Base-by-base conservation (phyloP, 306 rosid genomes). In the Cajanus cajan region DNA sequence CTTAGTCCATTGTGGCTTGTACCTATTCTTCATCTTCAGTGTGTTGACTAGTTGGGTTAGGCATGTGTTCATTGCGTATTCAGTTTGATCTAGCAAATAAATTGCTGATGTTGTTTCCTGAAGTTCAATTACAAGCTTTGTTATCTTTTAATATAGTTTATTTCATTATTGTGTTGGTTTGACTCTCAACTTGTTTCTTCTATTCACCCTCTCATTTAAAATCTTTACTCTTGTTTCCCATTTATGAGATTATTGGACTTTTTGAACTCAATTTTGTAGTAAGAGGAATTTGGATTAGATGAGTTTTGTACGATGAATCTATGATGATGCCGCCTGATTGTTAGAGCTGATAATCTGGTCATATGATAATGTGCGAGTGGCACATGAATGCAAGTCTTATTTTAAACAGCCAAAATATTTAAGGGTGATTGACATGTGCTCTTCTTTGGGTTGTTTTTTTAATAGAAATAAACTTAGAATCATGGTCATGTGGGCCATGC, bases 91-190 rank as follows among this genome's bases (percentile, higher is more conserved):
- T 10, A 34, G 54, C 8, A n/a, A 41, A 19, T 39, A 51, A 21
- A 12, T 37, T 51, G 7, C 28, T 39, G n/a, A 44, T 8, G 9
- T 16, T 51, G 78, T 54, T 81, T 45, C 40, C 33, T n/a, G 8
- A 24, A 43, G 61, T 25, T 55, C 44, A 54, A 33, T 76, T 59
- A 9, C 37, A 37, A 47, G 55, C 15, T n/a, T 16, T 67, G 65
- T 8, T 25, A 39, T 18, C 5, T 21, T 24, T 71, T 37, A 9
- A 4, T 50, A 0, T 52, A 51, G 52, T 21, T 51, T 9, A n/a
- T 16, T 18, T 62, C 57, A 15, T 59, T 50, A 3, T 62, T 68
- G 28, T 55, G 68, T 50, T 79, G 81, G 74, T 51, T 79, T 9
- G 6, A 69, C 48, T 66, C 57, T 28, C 65, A 24, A 19, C 70